Base-by-base conservation (phyloP, 2,329 filamentous ascomycete species). In the Cercospora sp. region DNA sequence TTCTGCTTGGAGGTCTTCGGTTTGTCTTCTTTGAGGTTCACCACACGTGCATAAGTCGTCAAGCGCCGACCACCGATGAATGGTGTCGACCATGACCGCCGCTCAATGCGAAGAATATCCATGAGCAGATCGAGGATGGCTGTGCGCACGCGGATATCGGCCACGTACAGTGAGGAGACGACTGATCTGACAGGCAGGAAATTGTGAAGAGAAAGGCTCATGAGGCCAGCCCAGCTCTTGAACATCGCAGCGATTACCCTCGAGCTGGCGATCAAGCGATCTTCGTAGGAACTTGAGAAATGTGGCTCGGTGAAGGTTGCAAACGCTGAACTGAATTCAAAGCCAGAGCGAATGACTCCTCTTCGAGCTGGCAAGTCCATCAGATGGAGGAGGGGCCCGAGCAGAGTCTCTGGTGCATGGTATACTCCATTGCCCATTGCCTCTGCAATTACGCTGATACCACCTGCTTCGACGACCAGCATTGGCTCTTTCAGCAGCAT, bases 41-140 rank as follows among this genome's bases (percentile, higher is more conserved):
- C 89, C 42, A 98, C 94, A 74, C 96, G 87, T n/a, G 94, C 94
- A 78, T 99, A 99, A 0, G 95, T 99, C 0, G 96, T 99, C 58
- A 99, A 83, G 68, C 96, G 87, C 72, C 95, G 88, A 7, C 95
- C 96, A 39, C 96, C 95, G 58, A 99, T 86, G 78, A 97, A 99
- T 0, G 94, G 96, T 0, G 93, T 94, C 7, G 95, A 96, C 95
- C 95, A 99, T 8, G 93, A 90, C 53, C 95, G 89, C 67, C 94
- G 90, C 74, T 98, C 98, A 76, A 99, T 97, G 39, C 94, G 89
- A 62, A 99, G 81, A 20, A 90, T 86, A 74, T 90, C 88, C 73
- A 96, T 97, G 18, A 99, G 81, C 12, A 99, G 83, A 77, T 99
- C 95, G 69, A 99, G 85, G 18, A 97, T 89, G 0, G 94, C 90